Evolutionary conservation across 192 early-diverging fungal genomes (phyloP), one percentile per base, ranked within the genome.

Genomic region (Backusella mclennaniae): DNA sequence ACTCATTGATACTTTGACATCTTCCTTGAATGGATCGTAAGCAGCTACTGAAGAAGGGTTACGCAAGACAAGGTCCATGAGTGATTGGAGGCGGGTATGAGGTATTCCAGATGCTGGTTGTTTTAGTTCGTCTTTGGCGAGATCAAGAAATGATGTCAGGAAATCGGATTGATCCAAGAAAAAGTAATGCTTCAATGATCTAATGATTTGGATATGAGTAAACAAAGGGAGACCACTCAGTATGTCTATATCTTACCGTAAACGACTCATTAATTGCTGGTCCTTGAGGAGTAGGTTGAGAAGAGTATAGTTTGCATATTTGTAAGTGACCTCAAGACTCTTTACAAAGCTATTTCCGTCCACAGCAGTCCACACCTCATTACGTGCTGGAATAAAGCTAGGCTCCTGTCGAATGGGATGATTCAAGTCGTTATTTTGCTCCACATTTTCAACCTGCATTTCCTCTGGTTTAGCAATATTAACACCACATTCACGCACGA

Each of bases 81-180:
- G 86, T 4, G 94, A 93, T 77, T 92, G 92, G 12, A 99, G 82
- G 31, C 92, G 90, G 1, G 88, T 91, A 5, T 93, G 44, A 3
- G 90, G 84, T 6, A 97, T 91, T 7, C 93, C 86, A 26, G 81
- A 80, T 33, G 88, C 85, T 11, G 95, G 93, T 39, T 90, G 87
- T 49, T 90, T 88, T n/a, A 97, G 78, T 75, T 97, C 93, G 15
- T 79, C 83, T 21, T 86, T 85, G 15, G 95, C 95, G 36, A 98
- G 84, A 79, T 99, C 98, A 53, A 99, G 77, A 79, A 99, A 99
- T 52, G 96, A 96, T 1, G 91, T 94, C 56, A 99, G 81, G 77
- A 93, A 99, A 78, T 99, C 98, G 0, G 94, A 94, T 78, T 95
- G 94, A 78, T 97, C 95, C 73, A 98, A 86, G 71, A 99, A 86